Evolutionary conservation across 257 asterid species (phyloP).

Genomic region (Oldenlandia corymbosa): DNA sequence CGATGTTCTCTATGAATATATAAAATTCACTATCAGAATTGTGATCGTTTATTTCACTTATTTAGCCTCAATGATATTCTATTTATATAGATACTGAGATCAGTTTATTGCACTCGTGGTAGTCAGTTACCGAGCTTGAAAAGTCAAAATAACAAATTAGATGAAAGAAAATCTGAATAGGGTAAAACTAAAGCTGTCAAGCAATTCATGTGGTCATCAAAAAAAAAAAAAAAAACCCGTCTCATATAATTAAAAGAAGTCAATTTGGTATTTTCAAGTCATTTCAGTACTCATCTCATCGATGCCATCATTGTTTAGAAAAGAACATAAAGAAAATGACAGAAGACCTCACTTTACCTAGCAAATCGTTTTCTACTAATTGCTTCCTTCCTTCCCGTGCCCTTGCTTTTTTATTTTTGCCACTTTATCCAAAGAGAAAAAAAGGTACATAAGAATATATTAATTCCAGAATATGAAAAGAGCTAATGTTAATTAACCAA

Average conservation of each 20-base stretch:
- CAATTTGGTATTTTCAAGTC: not conserved
- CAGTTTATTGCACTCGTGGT: too few species aligned
- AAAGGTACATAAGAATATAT: constrained; percentile 11
- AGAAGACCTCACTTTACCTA: constrained; percentile 3
- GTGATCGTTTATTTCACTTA: too few species aligned
- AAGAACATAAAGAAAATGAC: constrained; percentile 5
- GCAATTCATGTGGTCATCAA: not conserved
- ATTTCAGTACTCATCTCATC: too few species aligned
- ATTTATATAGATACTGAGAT: too few species aligned
- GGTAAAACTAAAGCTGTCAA: not conserved
- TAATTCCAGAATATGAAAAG: constrained; percentile 1
- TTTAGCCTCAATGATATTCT: too few species aligned
- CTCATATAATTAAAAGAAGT: not conserved
- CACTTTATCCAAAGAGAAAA: constrained; percentile 11
- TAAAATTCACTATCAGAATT: too few species aligned
- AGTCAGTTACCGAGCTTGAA: too few species aligned
- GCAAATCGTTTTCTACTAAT: too few species aligned
- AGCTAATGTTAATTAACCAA: constrained; percentile 12
- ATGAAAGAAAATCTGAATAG: too few species aligned
- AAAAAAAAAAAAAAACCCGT: too few species aligned
- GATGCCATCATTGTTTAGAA: not conserved
- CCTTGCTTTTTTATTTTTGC: not conserved
- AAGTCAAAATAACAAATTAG: too few species aligned
- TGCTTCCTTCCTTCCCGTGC: constrained; percentile 8
- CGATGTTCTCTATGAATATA: too few species aligned